Percentiles rank a stretch among this genome's conserved stretches.
Conservation (phyloP, 371 early-diverging fungal species). For the Capillidium rhysosporum region DNA sequence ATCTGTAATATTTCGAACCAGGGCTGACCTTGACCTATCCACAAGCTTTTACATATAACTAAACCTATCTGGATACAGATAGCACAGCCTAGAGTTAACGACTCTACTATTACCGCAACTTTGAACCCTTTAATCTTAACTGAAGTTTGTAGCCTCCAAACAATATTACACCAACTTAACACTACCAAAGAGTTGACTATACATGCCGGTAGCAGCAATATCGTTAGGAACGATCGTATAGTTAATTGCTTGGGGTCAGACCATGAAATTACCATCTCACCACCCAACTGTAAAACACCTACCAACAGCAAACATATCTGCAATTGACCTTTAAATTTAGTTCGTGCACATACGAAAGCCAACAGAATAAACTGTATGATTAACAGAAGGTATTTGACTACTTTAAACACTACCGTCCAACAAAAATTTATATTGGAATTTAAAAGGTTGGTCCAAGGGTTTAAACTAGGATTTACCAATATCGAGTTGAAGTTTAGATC, state of each 20-base stretch:
- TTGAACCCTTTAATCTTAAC: constrained; percentile 10
- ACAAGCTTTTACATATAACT: not conserved
- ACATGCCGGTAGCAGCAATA: not conserved
- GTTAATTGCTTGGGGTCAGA: not conserved
- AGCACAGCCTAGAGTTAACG: not conserved
- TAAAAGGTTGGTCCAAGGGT: not conserved
- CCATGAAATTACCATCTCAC: not conserved
- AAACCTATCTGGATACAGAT: not conserved
- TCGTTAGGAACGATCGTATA: not conserved
- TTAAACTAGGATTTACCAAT: not conserved
- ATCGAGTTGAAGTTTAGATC: not conserved
- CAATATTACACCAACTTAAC: not conserved
- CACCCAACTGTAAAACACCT: not conserved
- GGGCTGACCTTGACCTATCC: not conserved
- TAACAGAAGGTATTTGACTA: not conserved
- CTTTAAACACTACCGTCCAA: not conserved
- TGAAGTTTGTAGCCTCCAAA: not conserved
- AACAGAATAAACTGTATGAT: not conserved
- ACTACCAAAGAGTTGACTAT: not conserved
- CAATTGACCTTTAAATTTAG: not conserved
- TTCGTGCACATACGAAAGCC: not conserved
- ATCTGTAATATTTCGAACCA: constrained; percentile 10
- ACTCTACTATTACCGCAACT: constrained; percentile 11
- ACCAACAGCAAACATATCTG: not conserved
- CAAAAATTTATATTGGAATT: not conserved